Evolutionary conservation across 352 stramenopile species (phyloP).

Genomic region (Pythium folliculosum): DNA sequence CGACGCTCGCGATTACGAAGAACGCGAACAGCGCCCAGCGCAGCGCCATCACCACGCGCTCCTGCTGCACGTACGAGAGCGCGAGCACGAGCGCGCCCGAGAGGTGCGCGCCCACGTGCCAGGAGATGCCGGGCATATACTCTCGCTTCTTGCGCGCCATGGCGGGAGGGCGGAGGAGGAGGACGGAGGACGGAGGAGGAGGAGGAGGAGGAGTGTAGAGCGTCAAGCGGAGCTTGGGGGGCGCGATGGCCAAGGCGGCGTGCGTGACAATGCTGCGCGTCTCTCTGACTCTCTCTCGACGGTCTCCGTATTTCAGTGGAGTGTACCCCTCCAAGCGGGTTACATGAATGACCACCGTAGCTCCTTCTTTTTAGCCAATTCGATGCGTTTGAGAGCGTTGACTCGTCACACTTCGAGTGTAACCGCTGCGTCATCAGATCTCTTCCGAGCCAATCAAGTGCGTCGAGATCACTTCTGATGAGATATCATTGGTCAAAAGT

Average conservation of each 20-base stretch:
- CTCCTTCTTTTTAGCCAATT: conserved; percentile 16
- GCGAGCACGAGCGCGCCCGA: conserved; percentile 52
- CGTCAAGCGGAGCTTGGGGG: too few species aligned
- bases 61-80: conserved; percentile 44
- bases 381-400: background rate
- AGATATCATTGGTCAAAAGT: conserved; percentile 21
- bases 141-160: conserved; percentile 25
- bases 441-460: conserved; percentile 5
- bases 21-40: conserved; percentile 54
- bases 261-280: conserved; percentile 14
- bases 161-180: background rate
- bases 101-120: conserved; percentile 35
- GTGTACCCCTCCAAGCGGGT: background rate
- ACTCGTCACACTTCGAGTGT: conserved; percentile 18
- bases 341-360: background rate
- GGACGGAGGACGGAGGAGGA: background rate
- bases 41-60: conserved; percentile 39
- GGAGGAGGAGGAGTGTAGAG: too few species aligned
- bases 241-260: too few species aligned
- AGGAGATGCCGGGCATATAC: conserved; percentile 25
- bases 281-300: conserved; percentile 2
- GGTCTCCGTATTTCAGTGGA: background rate
- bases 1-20: conserved; percentile 52
- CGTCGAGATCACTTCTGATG: background rate
- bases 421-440: conserved; percentile 12